Base-by-base conservation (phyloP, 306 rosid genomes). In the Castanea crenata region DNA sequence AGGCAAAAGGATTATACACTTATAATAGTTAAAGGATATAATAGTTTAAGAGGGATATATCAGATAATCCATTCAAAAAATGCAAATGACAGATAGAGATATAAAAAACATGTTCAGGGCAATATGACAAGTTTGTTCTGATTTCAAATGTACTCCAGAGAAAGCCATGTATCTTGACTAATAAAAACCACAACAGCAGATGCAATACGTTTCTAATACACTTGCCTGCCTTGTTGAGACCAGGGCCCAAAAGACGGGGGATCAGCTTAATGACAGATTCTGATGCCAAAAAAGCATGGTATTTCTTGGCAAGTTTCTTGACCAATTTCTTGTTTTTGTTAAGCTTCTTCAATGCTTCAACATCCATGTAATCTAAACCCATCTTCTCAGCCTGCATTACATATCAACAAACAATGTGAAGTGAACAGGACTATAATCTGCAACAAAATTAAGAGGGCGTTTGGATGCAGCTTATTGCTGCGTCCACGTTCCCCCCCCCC, bases 191-290 rank as follows among this genome's bases (percentile, higher is more conserved):
- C 25, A 20, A 67, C 5, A 35, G 19, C 20, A 63, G 41, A 29
- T 49, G 44, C 56, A 19, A 29, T 31, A 31, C 6, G 7, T 31
- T 32, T 18, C 55, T 23, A 7, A 55, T 13, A 52, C 7, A 88
- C 97, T 29, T 76, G 92, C 97, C 97, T 78, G 98, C 98, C 85
- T 93, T 91, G 88, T 93, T 93, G 74, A 93, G 98, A 79, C 98
- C 97, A 55, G 94, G 98, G 56, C 97, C 97, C 77, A 93, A 80
- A 68, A 93, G 94, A 77, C 94, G 94, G 9, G 98, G 98, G 68
- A 93, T 93, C 88, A 92, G 96, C 87, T 92, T 94, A 20, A 94
- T 94, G 4, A 92, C 91, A 58, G 98, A 90, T 80, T 93, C 98
- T 5, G 98, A 93, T 21, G 98, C 98, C 27, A 93, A 89, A 75